These are phyloP conservation scores for Cynanchum wilfordii DNA, from an alignment of 257 asterid species.

Conservation along the genomic window DNA sequence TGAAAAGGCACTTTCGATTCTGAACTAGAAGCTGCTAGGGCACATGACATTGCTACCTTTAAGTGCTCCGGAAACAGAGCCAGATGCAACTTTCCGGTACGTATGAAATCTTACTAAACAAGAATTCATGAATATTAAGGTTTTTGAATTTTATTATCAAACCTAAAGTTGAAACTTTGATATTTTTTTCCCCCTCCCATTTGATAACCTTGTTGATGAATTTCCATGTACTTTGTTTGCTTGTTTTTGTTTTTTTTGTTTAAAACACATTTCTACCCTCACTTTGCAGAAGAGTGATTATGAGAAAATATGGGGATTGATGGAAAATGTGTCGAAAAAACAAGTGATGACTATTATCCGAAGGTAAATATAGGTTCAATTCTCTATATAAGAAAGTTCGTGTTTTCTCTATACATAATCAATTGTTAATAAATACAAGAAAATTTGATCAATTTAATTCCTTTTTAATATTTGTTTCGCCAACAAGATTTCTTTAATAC, in stretches of 20 bases:
- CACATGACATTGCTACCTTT: not conserved
- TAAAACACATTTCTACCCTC: not conserved
- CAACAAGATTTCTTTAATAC: too few relatives aligned
- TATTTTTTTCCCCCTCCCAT: not conserved
- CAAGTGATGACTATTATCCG: not conserved
- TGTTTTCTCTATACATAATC: too few relatives aligned
- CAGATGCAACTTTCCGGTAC: not conserved
- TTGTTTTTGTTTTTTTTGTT: too few relatives aligned
- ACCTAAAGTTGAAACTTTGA: too few relatives aligned
- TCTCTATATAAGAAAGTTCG: not conserved
- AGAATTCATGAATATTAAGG: too few relatives aligned
- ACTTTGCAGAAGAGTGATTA: not conserved
- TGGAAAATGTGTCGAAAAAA: not conserved
- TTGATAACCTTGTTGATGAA: not conserved
- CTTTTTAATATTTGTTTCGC: too few relatives aligned
- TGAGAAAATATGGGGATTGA: not conserved
- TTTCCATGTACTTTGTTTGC: not conserved
- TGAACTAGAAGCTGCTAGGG: conserved; percentile 3
- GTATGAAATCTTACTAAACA: not conserved
- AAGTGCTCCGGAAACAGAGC: not conserved
- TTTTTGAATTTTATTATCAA: too few relatives aligned
- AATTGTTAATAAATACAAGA: too few relatives aligned
- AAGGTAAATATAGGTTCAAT: not conserved
- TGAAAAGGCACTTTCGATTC: not conserved
- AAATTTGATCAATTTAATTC: too few relatives aligned